Evolutionary conservation across 306 rosid genomes (phyloP).

Genomic region (Alnus rubra): DNA sequence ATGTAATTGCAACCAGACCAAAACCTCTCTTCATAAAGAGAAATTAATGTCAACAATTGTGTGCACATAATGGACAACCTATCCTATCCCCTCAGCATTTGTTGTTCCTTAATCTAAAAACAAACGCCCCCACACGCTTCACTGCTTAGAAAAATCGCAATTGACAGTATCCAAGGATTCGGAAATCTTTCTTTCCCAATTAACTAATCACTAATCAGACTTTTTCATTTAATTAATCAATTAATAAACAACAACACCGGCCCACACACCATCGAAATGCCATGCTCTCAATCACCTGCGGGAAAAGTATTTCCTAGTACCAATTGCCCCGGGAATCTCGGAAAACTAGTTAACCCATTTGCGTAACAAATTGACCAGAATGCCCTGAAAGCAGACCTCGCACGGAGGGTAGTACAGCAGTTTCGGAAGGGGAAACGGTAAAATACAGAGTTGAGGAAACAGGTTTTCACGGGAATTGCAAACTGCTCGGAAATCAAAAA

Average conservation of each 20-base stretch:
- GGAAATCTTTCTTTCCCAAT: neutral
- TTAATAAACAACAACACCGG: constrained; percentile 13
- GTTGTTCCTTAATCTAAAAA: constrained; percentile 13
- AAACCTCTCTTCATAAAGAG: neutral
- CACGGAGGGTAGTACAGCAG: too few relatives aligned
- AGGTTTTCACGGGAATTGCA: neutral
- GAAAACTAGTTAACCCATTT: neutral
- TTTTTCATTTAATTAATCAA: neutral
- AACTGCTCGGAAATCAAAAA: constrained; percentile 10
- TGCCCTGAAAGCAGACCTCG: neutral
- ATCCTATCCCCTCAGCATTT: constrained; percentile 13
- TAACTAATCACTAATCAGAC: neutral
- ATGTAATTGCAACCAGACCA: constrained; percentile 18
- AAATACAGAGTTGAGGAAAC: neutral
- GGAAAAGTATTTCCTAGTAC: neutral
- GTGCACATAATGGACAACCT: constrained; percentile 26
- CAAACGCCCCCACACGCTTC: constrained; percentile 22
- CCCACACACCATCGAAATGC: constrained; percentile 38
- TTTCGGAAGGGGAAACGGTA: neutral
- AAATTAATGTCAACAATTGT: constrained; percentile 27
- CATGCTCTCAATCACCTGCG: constrained; percentile 23
- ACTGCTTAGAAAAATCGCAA: neutral
- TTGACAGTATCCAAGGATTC: constrained; percentile 21
- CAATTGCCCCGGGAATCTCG: constrained; percentile 39
- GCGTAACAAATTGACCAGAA: neutral